Evolutionary conservation across 805 yeast species (phyloP).

Genomic region (Pichia manshurica): DNA sequence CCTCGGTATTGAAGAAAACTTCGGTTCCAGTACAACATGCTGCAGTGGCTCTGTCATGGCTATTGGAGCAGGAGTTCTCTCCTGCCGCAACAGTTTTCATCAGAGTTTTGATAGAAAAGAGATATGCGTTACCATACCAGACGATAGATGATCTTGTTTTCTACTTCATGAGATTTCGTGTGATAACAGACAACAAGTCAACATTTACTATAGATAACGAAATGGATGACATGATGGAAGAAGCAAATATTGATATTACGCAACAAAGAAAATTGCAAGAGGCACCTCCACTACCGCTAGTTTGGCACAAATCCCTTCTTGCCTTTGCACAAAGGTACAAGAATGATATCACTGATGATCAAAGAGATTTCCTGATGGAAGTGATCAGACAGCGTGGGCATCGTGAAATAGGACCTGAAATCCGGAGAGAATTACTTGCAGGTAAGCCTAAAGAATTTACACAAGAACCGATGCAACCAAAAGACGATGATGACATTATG

Average conservation of each 20-base stretch:
- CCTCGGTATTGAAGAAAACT: constrained; percentile 81
- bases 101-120: constrained; percentile 83
- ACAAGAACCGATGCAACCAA: constrained; percentile 12
- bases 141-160: constrained; percentile 91
- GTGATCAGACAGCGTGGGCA: constrained; percentile 89
- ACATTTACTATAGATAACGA: constrained; percentile 15
- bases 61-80: constrained; percentile 73
- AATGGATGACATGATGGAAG: constrained; percentile 34
- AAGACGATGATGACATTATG: constrained; percentile 26
- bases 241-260: constrained; percentile 26
- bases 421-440: constrained; percentile 85
- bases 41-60: constrained; percentile 85
- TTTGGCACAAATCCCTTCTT: constrained; percentile 95
- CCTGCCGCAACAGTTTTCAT: constrained; percentile 91
- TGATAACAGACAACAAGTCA: constrained; percentile 37
- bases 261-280: constrained; percentile 29
- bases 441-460: constrained; percentile 56
- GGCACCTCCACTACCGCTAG: constrained; percentile 74
- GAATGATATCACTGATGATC: constrained; percentile 98
- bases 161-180: constrained; percentile 87
- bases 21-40: constrained; percentile 95
- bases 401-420: constrained; percentile 85
- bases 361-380: constrained; percentile 87
- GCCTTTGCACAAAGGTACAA: constrained; percentile 94
- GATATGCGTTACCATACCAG: constrained; percentile 94